Conservation (phyloP, 2,329 filamentous ascomycete genomes). For the Apiospora arundinis region DNA sequence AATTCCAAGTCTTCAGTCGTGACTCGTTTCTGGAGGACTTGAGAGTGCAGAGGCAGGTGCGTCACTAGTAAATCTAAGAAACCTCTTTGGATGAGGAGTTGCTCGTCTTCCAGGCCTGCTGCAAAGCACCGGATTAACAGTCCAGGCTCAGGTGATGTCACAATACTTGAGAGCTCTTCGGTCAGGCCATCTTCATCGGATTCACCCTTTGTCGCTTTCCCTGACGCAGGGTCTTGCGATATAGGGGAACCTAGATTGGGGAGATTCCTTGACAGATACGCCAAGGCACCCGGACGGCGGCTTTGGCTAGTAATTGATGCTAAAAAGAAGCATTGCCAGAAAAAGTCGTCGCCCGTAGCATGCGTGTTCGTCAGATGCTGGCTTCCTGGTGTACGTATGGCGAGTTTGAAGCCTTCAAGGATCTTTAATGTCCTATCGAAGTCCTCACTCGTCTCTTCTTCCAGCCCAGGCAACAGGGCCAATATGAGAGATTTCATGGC, state of each 20-base stretch:
- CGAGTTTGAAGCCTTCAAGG: slow-evolving; percentile 76
- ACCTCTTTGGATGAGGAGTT: slow-evolving; percentile 90
- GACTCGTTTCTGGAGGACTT: slow-evolving; percentile 77
- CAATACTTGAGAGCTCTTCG: slow-evolving; percentile 65
- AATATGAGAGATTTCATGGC: slow-evolving; percentile 90
- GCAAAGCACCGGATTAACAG: slow-evolving; percentile 90
- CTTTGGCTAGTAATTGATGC: slow-evolving; percentile 89
- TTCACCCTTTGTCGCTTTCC: slow-evolving; percentile 40
- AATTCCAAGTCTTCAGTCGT: slow-evolving; percentile 79
- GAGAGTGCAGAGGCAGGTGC: slow-evolving; percentile 84
- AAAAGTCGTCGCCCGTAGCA: slow-evolving; percentile 79
- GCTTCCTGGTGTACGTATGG: slow-evolving; percentile 62
- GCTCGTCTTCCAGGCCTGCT: slow-evolving; percentile 84
- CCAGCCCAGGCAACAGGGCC: slow-evolving; percentile 86
- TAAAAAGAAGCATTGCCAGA: slow-evolving; percentile 98
- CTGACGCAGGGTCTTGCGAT: slow-evolving; percentile 40
- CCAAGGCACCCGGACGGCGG: slow-evolving; percentile 83
- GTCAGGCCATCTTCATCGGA: slow-evolving; percentile 51
- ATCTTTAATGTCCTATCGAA: slow-evolving; percentile 87
- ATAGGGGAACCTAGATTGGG: slow-evolving; percentile 68
- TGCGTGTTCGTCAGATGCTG: slow-evolving; percentile 58
- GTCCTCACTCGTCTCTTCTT: slow-evolving; percentile 96
- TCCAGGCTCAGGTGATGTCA: slow-evolving; percentile 89
- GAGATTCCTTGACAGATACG: slow-evolving; percentile 80
- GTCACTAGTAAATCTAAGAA: slow-evolving; percentile 93